Evolutionary conservation across 192 early-diverging fungal species (phyloP), one percentile per base, ranked within the genome.

Genomic region (Dimargaris xerosporica): DNA sequence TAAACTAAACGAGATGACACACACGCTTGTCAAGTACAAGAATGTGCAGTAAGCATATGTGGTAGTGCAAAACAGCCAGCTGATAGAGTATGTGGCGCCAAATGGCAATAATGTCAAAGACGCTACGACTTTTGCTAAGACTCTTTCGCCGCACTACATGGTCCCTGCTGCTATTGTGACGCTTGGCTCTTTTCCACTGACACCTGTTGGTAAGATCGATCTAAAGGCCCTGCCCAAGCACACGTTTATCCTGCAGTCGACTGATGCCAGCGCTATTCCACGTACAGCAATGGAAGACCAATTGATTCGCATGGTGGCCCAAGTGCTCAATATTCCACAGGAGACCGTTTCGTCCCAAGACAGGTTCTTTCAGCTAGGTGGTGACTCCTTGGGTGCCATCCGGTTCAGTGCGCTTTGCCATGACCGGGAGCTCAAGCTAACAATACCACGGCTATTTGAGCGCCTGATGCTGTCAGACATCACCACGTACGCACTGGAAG

Each of bases 101-200:
- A 19, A 12, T 9, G 25, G 16, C 16, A 0, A 65, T 21, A 48
- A 66, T 26, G 17, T 47, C 0, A 47, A 7, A 5, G 50, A 21
- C 50, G 19, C 25, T 23, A 7, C 19, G 21, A 7, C 7, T 23
- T 23, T 21, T 6, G 5, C 25, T 23, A 23, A 7, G 5, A 23
- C 7, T 23, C 15, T 6, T 56, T 67, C 86, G 19, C 82, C 86
- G 11, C 64, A 64, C 19, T 88, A 88, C 64, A 82, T 82, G 53
- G 74, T 88, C 26, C 86, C 86, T 9, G 64, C 72, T 21, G 60
- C 61, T 26, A 64, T 67, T 39, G 60, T 65, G 23, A 25, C 44
- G 11, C 44, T 73, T 58, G 62, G 66, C 17, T 44, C 13, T 0
- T 48, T 73, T 23, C 68, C 69, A 29, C 17, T 70, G 39, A 66